Base-by-base conservation (phyloP, 345 rosid species). In the Citrus medica region DNA sequence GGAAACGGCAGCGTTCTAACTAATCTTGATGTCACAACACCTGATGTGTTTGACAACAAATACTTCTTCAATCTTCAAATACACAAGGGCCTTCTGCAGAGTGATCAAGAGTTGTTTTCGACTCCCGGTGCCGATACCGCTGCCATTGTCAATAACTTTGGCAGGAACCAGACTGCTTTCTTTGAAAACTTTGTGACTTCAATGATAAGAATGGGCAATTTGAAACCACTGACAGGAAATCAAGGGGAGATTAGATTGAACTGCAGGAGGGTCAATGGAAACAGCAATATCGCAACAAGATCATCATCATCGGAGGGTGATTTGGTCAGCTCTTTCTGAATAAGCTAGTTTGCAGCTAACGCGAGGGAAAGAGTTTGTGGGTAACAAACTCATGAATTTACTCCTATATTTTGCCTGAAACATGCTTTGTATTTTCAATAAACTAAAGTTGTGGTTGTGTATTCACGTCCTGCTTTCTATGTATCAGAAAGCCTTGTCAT, bases 191-290 rank as follows among this genome's bases (percentile, higher is more conserved):
- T 92, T 79, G 87, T 51, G 69, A 62, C 14, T 53, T 90, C 93
- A 21, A 90, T 92, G 94, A 83, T 89, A 28, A 83, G 82, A 6
- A 90, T 92, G 96, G 96, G 96, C 33, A 89, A 90, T 58, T 77
- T 92, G 35, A 79, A 86, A 74, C 80, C 81, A 0, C 73, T 89
- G 42, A 84, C 93, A 0, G 92, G 93, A 14, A 83, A 56, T 53
- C 76, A 14, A 22, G 93, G 96, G 38, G 89, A 92, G 81, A 82
- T 92, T 68, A 90, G 93, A 81, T 66, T 59, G 79, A 86, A 84
- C 12, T 92, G 96, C 82, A 84, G 86, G 2, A 79, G 38, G 24
- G 91, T 89, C 60, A 89, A 90, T 67, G 84, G 68, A 24, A 37
- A 32, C 42, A 77, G 71, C 12, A 37, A 32, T n/a, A 77, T 65